phyloP scores from a whole-genome alignment of 148 eudicot species.

The Amaranthus hypochondriacus region DNA sequence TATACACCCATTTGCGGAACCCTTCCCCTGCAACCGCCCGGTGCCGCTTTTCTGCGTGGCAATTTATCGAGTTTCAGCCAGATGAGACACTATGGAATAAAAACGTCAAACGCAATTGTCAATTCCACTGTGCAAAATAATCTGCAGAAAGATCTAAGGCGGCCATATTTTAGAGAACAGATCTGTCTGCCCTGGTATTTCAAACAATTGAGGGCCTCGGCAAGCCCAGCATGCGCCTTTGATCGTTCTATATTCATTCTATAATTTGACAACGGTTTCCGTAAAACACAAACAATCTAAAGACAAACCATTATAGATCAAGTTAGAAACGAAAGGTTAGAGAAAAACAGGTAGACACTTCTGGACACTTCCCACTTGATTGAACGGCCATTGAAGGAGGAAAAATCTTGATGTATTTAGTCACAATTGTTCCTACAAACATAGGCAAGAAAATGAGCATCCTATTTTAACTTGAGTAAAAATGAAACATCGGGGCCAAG shows the following conservation, averaged over 20 bases:
- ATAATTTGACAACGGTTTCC: too few relatives aligned
- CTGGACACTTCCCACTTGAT: neutral
- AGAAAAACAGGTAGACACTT: neutral
- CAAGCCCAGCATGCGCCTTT: too few relatives aligned
- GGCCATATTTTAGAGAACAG: neutral
- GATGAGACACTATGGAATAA: neutral
- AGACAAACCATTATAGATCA: neutral
- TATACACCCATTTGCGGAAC: too few relatives aligned
- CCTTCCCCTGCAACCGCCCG: too few relatives aligned
- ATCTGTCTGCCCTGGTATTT: too few relatives aligned
- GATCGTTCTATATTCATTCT: too few relatives aligned
- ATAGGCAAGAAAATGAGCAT: conserved; percentile 8
- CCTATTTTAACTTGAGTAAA: conserved; percentile 1
- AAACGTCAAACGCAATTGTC: neutral
- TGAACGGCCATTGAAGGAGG: neutral
- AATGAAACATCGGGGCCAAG: neutral
- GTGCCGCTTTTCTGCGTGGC: too few relatives aligned
- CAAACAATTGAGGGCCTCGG: too few relatives aligned
- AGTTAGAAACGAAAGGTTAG: neutral
- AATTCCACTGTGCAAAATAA: neutral
- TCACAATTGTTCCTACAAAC: conserved; percentile 18
- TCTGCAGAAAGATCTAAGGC: neutral
- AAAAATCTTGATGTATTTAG: conserved; percentile 8
- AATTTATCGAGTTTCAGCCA: too few relatives aligned
- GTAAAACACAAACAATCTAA: too few relatives aligned